Evolutionary conservation across 2,329 filamentous ascomycete genomes (phyloP), one percentile per base, ranked within the genome.

Genomic region (Aureobasidium sp.): DNA sequence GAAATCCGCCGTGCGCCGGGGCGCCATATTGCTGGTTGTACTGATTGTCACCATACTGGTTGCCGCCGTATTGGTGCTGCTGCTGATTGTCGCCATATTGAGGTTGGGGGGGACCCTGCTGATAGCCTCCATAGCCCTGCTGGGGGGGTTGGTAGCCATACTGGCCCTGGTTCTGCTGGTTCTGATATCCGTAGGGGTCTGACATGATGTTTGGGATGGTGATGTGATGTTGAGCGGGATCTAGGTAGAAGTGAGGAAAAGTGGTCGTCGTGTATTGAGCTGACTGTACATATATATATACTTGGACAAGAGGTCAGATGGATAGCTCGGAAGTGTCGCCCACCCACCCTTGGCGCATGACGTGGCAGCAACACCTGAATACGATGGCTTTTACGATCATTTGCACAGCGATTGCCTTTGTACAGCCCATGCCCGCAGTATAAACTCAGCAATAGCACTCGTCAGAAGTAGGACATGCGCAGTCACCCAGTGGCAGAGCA

Each of bases 1-100:
- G 77, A 68, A 79, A 80, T n/a, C 78, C 79, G 45, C 77, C 76
- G 24, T 77, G 71, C 33, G 71, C 71, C 33, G 79, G 79, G 17
- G 79, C 77, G 40, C 68, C 67, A 49, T 67, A 65, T 52, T 68
- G 67, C 54, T 67, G 66, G 60, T 66, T 63, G 45, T 65, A 62
- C 56, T 65, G 56, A 2, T 66, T 56, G 19, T 63, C 60, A 24
- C 64, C 63, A 62, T 71, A 67, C 2, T 64, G 61, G 44, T 72
- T 69, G 58, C 62, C 65, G 64, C 64, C 56, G 56, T 63, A 35
- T 49, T 61, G 58, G 52, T 61, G 49, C 65, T 64, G 58, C 45
- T 63, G 58, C 45, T 63, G 61, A 31, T 57, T 45, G 47, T 65
- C 62, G 45, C 63, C 61, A 31, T 60, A 57, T 44, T 63, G 66